Evolutionary conservation across 371 early-diverging fungal species (phyloP), one percentile per base, ranked within the genome.

Genomic region (Amoeboaphelidium occidentale): DNA sequence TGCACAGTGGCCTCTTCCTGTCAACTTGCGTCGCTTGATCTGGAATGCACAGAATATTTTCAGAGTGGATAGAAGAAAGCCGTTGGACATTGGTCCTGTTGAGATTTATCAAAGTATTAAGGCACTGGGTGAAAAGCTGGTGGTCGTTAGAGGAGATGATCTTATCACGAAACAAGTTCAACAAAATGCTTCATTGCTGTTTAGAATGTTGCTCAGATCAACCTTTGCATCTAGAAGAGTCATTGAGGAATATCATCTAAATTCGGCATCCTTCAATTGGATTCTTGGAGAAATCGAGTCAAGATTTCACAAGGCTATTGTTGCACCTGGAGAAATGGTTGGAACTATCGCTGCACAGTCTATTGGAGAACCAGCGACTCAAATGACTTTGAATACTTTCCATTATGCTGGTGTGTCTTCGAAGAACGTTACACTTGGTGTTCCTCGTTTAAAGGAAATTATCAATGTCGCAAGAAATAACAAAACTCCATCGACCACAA

Each of bases 351-450:
- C 99, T 32, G 97, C 98, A 13, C 98, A 99, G 66, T 91, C 92
- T 43, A 96, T 99, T 68, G 99, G 99, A 65, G 97, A 99, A 65
- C 99, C 99, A 46, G 97, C 99, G 21, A 99, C 99, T 20, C 98
- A 99, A 62, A 99, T 99, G 99, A 99, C 99, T 23, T 66, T 99
- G 53, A 99, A 99, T 64, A 98, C 98, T 49, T 97, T 99, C 85
- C 98, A 98, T 70, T 81, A 79, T 66, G 99, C 99, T 54, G 99
- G 99, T 79, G 97, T 99, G 45, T 76, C 87, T 32, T 80, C 81
- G 56, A 89, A 90, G 67, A 93, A 90, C 59, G 94, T 96, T 13
- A 98, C 97, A 2, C 78, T 86, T 53, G 99, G 99, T 73, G 98
- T 99, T 23, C 99, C 99, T 28, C 86, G 99, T 65, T 70, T 99